Conservation (phyloP, 2,329 filamentous ascomycete species). For the Sarocladiaceae sp. region DNA sequence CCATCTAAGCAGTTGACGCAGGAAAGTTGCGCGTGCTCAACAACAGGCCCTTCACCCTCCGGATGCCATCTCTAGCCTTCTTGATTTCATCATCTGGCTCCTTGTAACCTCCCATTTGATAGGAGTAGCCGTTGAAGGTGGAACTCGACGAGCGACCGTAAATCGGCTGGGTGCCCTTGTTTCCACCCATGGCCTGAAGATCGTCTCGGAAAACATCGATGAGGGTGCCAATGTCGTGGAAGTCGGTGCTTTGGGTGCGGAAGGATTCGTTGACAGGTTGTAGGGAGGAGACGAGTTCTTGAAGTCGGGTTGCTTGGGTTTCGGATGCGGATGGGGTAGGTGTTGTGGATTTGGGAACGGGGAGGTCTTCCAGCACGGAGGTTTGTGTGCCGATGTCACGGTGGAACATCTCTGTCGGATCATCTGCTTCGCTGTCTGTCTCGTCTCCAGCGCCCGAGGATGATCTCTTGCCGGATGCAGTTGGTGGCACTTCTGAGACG, state of each 20-base stretch:
- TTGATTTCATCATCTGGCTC: slow-evolving; percentile 68
- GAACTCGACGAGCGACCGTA: not conserved
- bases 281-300: slow-evolving; percentile 37
- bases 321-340: slow-evolving; percentile 17
- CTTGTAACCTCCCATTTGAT: slow-evolving; percentile 24
- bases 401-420: slow-evolving; percentile 76
- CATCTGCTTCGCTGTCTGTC: slow-evolving; percentile 44
- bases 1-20: slow-evolving; percentile 28
- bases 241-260: slow-evolving; percentile 39
- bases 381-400: slow-evolving; percentile 79
- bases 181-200: slow-evolving; percentile 53
- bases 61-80: slow-evolving; percentile 69
- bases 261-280: slow-evolving; percentile 39
- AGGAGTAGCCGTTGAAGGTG: slow-evolving; percentile 26
- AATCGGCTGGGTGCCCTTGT: slow-evolving; percentile 19
- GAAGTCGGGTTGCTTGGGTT: slow-evolving; percentile 38
- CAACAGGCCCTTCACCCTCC: slow-evolving; percentile 74
- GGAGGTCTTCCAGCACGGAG: slow-evolving; percentile 29
- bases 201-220: slow-evolving; percentile 61
- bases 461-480: slow-evolving; percentile 16
- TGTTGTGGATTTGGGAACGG: slow-evolving; percentile 10
- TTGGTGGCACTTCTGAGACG: slow-evolving; percentile 57
- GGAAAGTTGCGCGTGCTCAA: slow-evolving; percentile 73
- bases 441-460: slow-evolving; percentile 9
- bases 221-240: slow-evolving; percentile 47